Evolutionary conservation across 352 stramenopile genomes (phyloP).

Genomic region (Poterioochromonas sp.): DNA sequence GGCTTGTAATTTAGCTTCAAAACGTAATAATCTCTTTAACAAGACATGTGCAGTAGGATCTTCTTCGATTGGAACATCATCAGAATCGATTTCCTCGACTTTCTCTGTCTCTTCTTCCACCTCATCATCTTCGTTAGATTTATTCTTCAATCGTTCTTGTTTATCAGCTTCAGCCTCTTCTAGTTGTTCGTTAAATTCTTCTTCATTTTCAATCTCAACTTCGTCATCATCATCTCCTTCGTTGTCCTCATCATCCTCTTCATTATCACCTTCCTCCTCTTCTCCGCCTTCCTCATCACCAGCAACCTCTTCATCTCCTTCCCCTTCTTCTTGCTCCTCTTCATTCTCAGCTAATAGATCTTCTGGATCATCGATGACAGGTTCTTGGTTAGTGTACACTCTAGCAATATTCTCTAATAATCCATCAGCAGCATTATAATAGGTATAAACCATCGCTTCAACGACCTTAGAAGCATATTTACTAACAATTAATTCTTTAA

Average conservation of each 20-base stretch:
- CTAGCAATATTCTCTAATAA: slow-evolving; percentile 45
- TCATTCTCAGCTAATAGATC: slow-evolving; percentile 26
- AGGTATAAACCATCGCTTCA: slow-evolving; percentile 49
- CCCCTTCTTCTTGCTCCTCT: slow-evolving; percentile 39
- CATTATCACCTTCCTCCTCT: slow-evolving; percentile 4
- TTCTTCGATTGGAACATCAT: slow-evolving; percentile 15
- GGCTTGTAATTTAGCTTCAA: no score
- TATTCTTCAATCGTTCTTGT: slow-evolving; percentile 44
- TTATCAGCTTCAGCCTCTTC: slow-evolving; percentile 47
- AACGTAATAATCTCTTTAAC: neutral
- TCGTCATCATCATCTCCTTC: slow-evolving; percentile 36
- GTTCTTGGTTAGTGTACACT: neutral
- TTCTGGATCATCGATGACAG: slow-evolving; percentile 39
- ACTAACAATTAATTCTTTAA: slow-evolving; percentile 49
- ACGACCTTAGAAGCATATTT: slow-evolving; percentile 50
- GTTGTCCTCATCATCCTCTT: slow-evolving; percentile 32
- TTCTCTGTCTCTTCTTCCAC: slow-evolving; percentile 43
- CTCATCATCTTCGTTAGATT: slow-evolving; percentile 41
- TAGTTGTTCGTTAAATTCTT: slow-evolving; percentile 46
- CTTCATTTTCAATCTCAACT: slow-evolving; percentile 43
- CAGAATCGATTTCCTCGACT: no score
- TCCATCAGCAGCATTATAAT: slow-evolving; percentile 41
- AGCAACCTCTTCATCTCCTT: slow-evolving; percentile 46
- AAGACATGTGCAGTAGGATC: neutral
- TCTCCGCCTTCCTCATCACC: slow-evolving; percentile 21